Base-by-base conservation (phyloP, 2,329 filamentous ascomycete species). In the Colletotrichum tabaci region DNA sequence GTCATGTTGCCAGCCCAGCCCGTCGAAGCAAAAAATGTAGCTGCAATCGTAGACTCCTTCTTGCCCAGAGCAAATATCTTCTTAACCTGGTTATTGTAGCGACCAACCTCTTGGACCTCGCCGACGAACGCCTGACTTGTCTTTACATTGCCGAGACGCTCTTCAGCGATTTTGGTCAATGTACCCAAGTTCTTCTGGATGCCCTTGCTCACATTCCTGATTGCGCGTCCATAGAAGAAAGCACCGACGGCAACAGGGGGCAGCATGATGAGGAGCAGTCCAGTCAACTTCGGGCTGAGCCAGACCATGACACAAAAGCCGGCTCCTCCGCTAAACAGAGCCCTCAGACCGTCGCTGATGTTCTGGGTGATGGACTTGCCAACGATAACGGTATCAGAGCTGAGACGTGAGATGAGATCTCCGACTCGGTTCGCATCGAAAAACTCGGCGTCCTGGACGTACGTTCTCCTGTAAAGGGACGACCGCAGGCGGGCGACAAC, bases 281-380 rank as follows among this genome's bases (percentile, higher is more conserved):
- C 93, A 2, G 96, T 98, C 66, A 99, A 87, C 81, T 97, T 93
- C 66, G 97, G 88, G 80, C 94, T 98, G 72, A 98, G 93, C 87
- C 94, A 98, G n/a, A 94, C 90, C 96, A 99, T 99, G 81, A 97
- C 91, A 61, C 90, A 90, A 77, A 99, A 93, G 3, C 96, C 97
- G 71, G 96, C 96, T 42, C 89, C 91, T 75, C 96, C 96, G 75
- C 95, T 98, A 73, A 99, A 96, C 42, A 96, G 84, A 18, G 96
- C 93, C 72, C 96, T 90, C 63, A 99, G 87, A n/a, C 96, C 96
- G 82, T 99, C 96, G 7, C 96, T 98, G 61, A 99, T 85, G 79
- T 99, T 99, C 79, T 98, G 96, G 0, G 96, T 99, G 75, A 99
- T 98, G 77, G 95, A 98, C 84, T 99, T 99, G 79, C 96, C 96